Evolutionary conservation across 768 basidiomycete genomes (phyloP), one percentile per base, ranked within the genome.

Genomic region (Hypholoma sublateritium): DNA sequence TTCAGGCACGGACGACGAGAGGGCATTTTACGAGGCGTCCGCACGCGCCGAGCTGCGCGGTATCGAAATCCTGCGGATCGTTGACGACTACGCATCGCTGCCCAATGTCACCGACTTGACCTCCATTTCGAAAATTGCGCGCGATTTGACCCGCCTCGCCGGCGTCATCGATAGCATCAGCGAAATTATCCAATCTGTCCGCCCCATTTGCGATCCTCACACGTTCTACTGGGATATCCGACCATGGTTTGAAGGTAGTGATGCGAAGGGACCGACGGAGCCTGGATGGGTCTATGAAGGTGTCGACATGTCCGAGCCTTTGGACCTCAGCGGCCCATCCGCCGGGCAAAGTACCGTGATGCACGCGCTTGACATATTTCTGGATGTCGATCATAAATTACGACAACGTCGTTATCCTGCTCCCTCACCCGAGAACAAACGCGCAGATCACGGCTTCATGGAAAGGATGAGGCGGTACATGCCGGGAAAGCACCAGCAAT

Each of bases 331-430:
- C 56, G 96, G 96, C 0, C 95, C 96, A 21, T 94, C 91, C 9
- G 96, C 94, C 1, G 96, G 96, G 1, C 96, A 99, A 75, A 94
- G 91, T 70, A 88, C 87, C 50, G 82, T 95, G 54, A 93, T 99
- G 78, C 92, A 87, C 62, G 87, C 91, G 8, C 74, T 92, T 21
- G 91, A 92, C 68, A 73, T 95, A 70, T 92, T 93, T 78, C 81
- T 93, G 47, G 91, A 93, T 59, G 87, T 97, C 70, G 88, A 98
- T 72, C 89, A 93, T 73, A 88, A 88, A 60, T 86, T 94, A 67
- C 79, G 83, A 42, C 80, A 87, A 59, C 79, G 84, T 69, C 79
- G 87, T 65, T 74, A 83, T 72, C 90, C 89, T 59, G 73, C 82
- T 21, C 80, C 93, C 52, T 86, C 91, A 52, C 71, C 79, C 46